These are phyloP conservation scores for Isatis lusitanica DNA, from an alignment of 441 rosid species.

Conservation along the genomic window DNA sequence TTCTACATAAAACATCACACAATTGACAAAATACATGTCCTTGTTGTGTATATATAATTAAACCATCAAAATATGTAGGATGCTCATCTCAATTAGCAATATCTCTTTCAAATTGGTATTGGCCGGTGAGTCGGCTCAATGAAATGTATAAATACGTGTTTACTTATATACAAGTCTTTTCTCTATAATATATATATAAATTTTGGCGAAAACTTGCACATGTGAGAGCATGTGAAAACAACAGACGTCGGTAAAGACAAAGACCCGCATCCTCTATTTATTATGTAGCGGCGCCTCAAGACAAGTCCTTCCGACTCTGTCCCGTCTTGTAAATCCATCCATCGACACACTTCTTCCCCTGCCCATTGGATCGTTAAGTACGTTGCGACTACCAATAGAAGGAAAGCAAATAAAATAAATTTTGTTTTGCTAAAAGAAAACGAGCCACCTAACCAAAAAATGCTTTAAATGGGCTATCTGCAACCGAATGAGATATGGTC, in stretches of 20 bases:
- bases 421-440: neutral
- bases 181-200: neutral
- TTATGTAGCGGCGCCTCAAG: neutral
- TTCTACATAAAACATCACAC: neutral
- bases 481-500: conserved; percentile 25
- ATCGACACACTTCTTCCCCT: conserved; percentile 7
- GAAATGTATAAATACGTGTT: neutral
- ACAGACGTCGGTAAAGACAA: conserved; percentile 13
- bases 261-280: conserved; percentile 1
- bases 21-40: conserved; percentile 11
- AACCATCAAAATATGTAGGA: neutral
- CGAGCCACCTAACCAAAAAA: conserved; percentile 27
- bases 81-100: neutral
- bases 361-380: conserved; percentile 1
- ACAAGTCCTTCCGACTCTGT: conserved; percentile 17
- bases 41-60: neutral
- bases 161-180: neutral
- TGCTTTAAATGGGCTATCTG: conserved; percentile 18
- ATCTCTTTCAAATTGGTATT: conserved; percentile 11
- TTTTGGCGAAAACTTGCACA: conserved; percentile 3
- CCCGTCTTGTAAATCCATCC: conserved; percentile 22
- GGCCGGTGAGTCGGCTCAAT: conserved; percentile 34
- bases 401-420: neutral
- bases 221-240: conserved; percentile 34
- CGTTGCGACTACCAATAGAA: neutral